These are phyloP conservation scores for Phyllosticta citribraziliensis DNA, from an alignment of 2,329 filamentous ascomycete genomes.

Conservation along the genomic window DNA sequence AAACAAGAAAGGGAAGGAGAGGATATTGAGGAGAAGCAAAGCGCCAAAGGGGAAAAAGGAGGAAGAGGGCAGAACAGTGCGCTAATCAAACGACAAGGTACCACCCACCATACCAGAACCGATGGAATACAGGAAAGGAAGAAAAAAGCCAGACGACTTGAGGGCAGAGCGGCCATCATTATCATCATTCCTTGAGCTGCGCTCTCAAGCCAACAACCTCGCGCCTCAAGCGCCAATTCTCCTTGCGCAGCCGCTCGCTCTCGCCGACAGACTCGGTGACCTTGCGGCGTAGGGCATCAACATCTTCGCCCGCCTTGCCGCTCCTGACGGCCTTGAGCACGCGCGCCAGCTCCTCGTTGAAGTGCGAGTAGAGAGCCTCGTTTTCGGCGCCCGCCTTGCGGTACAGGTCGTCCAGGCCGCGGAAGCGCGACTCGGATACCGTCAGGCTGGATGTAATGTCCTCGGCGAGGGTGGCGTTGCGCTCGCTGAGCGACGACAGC, in stretches of 20 bases:
- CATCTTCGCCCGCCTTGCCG: conserved; percentile 63
- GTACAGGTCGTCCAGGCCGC: conserved; percentile 79
- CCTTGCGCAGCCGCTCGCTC: conserved; percentile 65
- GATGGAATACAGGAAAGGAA: neutral
- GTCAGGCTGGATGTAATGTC: conserved; percentile 65
- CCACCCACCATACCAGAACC: neutral
- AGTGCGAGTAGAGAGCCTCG: conserved; percentile 81
- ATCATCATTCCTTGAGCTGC: conserved; percentile 32
- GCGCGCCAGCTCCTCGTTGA: conserved; percentile 82
- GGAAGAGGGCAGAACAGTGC: neutral
- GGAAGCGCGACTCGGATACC: conserved; percentile 67
- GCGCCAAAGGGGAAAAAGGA: neutral
- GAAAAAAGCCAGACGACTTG: neutral
- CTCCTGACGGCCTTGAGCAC: conserved; percentile 54
- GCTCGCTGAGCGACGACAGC: conserved; percentile 15
- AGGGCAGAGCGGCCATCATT: neutral
- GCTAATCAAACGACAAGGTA: neutral
- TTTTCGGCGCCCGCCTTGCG: conserved; percentile 84
- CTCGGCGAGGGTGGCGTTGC: conserved; percentile 44
- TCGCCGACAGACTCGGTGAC: conserved; percentile 70
- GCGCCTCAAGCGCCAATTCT: conserved; percentile 73
- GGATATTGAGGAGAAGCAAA: neutral
- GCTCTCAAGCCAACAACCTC: conserved; percentile 61
- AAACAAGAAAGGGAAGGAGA: neutral
- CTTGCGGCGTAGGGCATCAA: conserved; percentile 63